Evolutionary conservation across 2,329 filamentous ascomycete genomes (phyloP).

Genomic region (Cytospora leucostoma): DNA sequence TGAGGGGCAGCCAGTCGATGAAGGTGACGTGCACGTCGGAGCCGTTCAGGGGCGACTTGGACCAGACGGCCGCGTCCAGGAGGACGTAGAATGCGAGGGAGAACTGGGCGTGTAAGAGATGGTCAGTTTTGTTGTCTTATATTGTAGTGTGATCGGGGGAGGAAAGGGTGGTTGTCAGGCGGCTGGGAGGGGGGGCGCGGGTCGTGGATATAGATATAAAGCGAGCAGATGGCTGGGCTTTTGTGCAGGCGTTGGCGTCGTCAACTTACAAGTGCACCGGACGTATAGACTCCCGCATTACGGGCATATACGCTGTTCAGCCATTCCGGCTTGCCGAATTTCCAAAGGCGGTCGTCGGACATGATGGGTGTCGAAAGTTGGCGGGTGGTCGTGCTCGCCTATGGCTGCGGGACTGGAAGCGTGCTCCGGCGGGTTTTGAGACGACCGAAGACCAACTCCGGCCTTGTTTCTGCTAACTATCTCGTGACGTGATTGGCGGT

Average conservation of each 20-base stretch:
- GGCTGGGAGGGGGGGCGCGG: not conserved
- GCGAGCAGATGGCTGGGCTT: not conserved
- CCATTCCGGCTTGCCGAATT: conserved; percentile 68
- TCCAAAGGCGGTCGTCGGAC: conserved; percentile 68
- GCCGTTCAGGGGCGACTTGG: conserved; percentile 60
- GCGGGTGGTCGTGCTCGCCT: not conserved
- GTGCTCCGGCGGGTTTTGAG: not conserved
- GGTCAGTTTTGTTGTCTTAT: not conserved
- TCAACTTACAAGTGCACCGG: conserved; percentile 61
- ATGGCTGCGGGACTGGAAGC: not conserved
- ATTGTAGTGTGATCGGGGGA: not conserved
- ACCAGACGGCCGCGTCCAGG: conserved; percentile 69
- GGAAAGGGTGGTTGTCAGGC: not conserved
- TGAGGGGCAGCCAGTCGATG: conserved; percentile 69
- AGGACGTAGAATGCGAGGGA: conserved; percentile 69
- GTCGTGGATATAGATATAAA: not conserved
- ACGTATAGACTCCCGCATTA: conserved; percentile 63
- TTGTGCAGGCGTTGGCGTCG: not conserved
- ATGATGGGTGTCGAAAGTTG: conserved; percentile 46
- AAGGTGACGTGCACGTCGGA: conserved; percentile 65
- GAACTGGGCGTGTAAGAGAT: conserved; percentile 48
- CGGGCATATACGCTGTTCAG: conserved; percentile 65
- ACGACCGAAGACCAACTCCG: not conserved
- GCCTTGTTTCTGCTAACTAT: not conserved
- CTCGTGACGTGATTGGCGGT: not conserved